These are phyloP conservation scores for Vitis riparia DNA, from an alignment of 164 flowering plant genomes.

Conservation along the genomic window DNA sequence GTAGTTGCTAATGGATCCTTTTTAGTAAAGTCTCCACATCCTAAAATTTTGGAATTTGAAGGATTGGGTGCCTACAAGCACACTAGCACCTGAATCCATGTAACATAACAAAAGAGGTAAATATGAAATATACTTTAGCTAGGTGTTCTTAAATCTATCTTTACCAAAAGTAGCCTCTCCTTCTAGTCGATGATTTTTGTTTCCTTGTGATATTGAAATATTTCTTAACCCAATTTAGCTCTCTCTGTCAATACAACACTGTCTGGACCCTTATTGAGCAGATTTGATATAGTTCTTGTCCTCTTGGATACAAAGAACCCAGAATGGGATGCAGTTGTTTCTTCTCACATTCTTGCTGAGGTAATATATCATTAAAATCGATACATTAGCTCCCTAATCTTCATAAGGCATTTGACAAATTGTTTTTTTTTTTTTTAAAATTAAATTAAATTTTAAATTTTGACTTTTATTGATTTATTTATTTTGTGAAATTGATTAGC, in stretches of 20 bases:
- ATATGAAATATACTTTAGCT: not conserved
- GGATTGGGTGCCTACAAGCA: too few species aligned
- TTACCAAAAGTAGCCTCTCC: not conserved
- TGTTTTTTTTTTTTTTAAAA: too few species aligned
- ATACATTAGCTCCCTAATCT: not conserved
- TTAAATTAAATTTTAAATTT: too few species aligned
- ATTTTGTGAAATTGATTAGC: slow-evolving; percentile 18
- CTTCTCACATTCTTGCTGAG: slow-evolving; percentile 90
- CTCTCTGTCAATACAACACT: slow-evolving; percentile 94
- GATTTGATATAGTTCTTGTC: slow-evolving; percentile 97
- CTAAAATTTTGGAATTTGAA: too few species aligned
- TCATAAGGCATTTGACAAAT: slow-evolving; percentile 5
- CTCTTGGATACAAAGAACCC: slow-evolving; percentile 95
- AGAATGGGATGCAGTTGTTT: slow-evolving; percentile 95
- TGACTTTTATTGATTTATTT: not conserved
- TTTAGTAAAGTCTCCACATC: too few species aligned
- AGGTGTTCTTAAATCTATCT: not conserved
- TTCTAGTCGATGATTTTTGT: not conserved
- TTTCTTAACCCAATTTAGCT: slow-evolving; percentile 57
- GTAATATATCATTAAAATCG: slow-evolving; percentile 32
- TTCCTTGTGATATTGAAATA: not conserved
- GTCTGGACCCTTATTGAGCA: slow-evolving; percentile 93
- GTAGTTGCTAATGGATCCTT: too few species aligned
- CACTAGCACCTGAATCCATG: not conserved
- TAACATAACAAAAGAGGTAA: not conserved